Conservation (phyloP, 2,329 filamentous ascomycete genomes). For the Neoarthrinium moseri region DNA sequence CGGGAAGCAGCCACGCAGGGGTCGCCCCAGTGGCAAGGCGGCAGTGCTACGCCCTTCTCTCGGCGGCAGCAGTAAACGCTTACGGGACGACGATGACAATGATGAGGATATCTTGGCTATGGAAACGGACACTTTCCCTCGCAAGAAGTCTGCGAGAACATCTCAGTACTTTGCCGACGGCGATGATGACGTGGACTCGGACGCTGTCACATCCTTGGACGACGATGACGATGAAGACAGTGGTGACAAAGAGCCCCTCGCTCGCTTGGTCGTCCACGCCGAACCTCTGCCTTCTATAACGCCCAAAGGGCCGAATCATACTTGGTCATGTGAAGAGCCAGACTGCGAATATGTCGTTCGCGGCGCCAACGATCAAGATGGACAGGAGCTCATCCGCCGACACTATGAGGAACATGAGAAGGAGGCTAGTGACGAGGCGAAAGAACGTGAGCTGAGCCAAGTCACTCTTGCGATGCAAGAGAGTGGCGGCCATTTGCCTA, state of each 20-base stretch:
- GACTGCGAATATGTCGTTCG: constrained; percentile 65
- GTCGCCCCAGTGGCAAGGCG: constrained; percentile 41
- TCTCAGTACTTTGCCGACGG: constrained; percentile 33
- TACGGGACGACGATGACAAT: constrained; percentile 27
- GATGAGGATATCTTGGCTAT: constrained; percentile 20
- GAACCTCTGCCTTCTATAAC: constrained; percentile 48
- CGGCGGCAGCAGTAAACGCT: constrained; percentile 44
- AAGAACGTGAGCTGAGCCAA: constrained; percentile 31
- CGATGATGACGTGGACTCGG: constrained; percentile 20
- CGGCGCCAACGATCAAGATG: constrained; percentile 54
- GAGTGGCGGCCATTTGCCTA: constrained; percentile 53
- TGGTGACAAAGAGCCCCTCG: constrained; percentile 9
- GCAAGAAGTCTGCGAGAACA: constrained; percentile 26
- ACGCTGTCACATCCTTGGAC: constrained; percentile 2
- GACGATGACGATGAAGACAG: constrained; percentile 8
- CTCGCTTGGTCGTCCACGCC: constrained; percentile 42
- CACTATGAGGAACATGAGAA: constrained; percentile 63
- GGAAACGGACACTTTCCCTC: constrained; percentile 13
- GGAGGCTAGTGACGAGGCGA: constrained; percentile 44
- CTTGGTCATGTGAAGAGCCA: constrained; percentile 65
- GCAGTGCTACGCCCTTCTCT: constrained; percentile 42
- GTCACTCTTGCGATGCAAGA: constrained; percentile 56
- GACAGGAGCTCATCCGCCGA: constrained; percentile 54
- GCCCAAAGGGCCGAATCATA: constrained; percentile 57
- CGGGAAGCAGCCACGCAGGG: constrained; percentile 25